phyloP scores from a whole-genome alignment of 164 flowering plant species.

The Vitis riparia region DNA sequence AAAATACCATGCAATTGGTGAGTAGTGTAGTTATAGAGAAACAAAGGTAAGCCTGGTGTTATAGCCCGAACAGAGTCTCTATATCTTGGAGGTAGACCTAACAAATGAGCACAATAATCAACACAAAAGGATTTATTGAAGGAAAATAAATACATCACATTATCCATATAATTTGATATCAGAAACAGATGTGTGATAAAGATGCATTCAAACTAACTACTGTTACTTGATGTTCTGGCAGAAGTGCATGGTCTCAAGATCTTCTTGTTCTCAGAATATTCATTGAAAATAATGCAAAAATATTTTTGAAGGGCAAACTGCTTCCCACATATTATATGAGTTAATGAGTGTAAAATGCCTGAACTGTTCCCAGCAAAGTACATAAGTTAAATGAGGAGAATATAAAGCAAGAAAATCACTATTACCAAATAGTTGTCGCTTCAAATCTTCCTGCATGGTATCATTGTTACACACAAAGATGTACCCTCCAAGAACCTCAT shows the following conservation, averaged over 20 bases:
- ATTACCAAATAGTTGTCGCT: slow-evolving; percentile 92
- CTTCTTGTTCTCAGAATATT: not conserved
- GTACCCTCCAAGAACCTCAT: slow-evolving; percentile 97
- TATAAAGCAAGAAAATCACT: not conserved
- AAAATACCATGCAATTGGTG: slow-evolving; percentile 95
- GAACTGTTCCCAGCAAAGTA: not conserved
- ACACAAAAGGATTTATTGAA: not conserved
- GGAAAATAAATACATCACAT: not conserved
- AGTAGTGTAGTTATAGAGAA: slow-evolving; percentile 92
- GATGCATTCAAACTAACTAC: not conserved
- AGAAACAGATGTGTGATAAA: not conserved
- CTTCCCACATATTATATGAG: no score
- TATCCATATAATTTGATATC: no score
- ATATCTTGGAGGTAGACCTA: slow-evolving; percentile 92
- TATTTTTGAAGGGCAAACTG: no score
- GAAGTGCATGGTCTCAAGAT: not conserved
- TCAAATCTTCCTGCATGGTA: slow-evolving; percentile 91
- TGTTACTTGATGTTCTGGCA: not conserved
- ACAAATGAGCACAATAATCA: slow-evolving; percentile 11
- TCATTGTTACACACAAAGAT: slow-evolving; percentile 98
- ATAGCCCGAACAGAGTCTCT: slow-evolving; percentile 92
- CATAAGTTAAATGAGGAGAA: not conserved
- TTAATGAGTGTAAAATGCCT: not conserved
- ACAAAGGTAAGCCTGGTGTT: slow-evolving; percentile 86
- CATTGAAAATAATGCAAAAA: not conserved